A percentile compares a stretch with the other conserved stretches of the same genome.
Evolutionary conservation across 1,284 basidiomycete species (phyloP).

Genomic region (Microbotryomycetes sp.): DNA sequence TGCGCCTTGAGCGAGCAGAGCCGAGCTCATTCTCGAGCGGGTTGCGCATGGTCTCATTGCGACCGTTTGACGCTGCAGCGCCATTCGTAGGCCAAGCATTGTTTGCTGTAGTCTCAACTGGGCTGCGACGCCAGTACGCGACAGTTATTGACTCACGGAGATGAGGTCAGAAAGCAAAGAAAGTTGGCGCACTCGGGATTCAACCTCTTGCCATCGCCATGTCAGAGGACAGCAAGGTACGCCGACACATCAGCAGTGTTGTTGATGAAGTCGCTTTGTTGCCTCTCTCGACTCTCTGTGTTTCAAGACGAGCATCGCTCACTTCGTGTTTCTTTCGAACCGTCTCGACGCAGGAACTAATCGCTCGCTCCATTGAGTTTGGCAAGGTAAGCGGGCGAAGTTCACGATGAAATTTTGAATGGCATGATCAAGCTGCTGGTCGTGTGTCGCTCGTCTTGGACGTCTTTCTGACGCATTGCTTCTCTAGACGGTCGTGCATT

Average conservation of each 20-base stretch:
- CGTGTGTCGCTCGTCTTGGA: background rate
- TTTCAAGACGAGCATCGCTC: background rate
- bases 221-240: constrained; percentile 35
- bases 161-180: background rate
- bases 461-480: background rate
- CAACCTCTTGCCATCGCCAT: constrained; percentile 9
- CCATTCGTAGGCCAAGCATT: too few species aligned
- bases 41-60: too few species aligned
- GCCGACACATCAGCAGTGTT: background rate
- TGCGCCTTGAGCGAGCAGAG: too few species aligned
- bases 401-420: background rate
- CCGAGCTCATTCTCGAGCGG: too few species aligned
- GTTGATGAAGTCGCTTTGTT: too few species aligned
- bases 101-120: too few species aligned
- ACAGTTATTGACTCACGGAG: too few species aligned
- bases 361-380: constrained; percentile 67
- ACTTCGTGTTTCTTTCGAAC: background rate
- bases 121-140: background rate
- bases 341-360: constrained; percentile 56
- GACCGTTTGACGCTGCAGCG: too few species aligned
- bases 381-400: constrained; percentile 56
- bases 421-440: background rate
- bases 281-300: too few species aligned
- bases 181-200: background rate
- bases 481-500: constrained; percentile 71